Conservation (phyloP, 495 filamentous ascomycete species). For the Glarea lozoyensis region DNA sequence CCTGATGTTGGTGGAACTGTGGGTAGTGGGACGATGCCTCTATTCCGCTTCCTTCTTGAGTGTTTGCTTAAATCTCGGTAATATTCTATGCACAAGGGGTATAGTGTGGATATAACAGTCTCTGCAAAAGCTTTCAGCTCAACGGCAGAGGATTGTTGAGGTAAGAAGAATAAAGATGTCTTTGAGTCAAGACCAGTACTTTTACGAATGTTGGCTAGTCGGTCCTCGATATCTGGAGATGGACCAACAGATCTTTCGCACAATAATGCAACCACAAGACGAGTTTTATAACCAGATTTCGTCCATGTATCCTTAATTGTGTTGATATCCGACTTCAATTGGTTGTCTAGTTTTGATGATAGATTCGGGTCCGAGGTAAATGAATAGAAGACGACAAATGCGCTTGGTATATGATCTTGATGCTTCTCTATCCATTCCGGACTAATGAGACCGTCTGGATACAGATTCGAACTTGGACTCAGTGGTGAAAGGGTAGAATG, state of each 20-base stretch:
- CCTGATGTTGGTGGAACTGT: constrained; percentile 76
- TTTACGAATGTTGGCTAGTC: constrained; percentile 63
- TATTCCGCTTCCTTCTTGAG: constrained; percentile 69
- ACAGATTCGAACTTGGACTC: constrained; percentile 68
- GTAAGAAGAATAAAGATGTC: constrained; percentile 66
- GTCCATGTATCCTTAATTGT: constrained; percentile 54
- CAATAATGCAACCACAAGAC: constrained; percentile 68
- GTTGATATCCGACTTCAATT: constrained; percentile 83
- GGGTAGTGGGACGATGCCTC: constrained; percentile 65
- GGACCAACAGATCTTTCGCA: constrained; percentile 55
- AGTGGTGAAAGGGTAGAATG: constrained; percentile 88
- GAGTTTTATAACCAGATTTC: constrained; percentile 62
- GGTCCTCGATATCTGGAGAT: constrained; percentile 59
- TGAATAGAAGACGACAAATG: constrained; percentile 66
- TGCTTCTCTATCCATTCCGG: constrained; percentile 79
- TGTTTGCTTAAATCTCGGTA: constrained; percentile 89
- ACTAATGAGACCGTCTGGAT: constrained; percentile 79
- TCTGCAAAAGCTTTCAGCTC: constrained; percentile 56
- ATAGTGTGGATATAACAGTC: constrained; percentile 48
- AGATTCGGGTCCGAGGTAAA: constrained; percentile 61
- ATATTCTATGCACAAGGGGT: constrained; percentile 64
- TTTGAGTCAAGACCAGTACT: constrained; percentile 74
- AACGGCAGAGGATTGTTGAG: constrained; percentile 18
- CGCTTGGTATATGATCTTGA: constrained; percentile 67
- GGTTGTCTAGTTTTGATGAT: constrained; percentile 69